These are phyloP conservation scores for Pseudozyma flocculosa DNA, from an alignment of 1,284 basidiomycete species.

Conservation along the genomic window DNA sequence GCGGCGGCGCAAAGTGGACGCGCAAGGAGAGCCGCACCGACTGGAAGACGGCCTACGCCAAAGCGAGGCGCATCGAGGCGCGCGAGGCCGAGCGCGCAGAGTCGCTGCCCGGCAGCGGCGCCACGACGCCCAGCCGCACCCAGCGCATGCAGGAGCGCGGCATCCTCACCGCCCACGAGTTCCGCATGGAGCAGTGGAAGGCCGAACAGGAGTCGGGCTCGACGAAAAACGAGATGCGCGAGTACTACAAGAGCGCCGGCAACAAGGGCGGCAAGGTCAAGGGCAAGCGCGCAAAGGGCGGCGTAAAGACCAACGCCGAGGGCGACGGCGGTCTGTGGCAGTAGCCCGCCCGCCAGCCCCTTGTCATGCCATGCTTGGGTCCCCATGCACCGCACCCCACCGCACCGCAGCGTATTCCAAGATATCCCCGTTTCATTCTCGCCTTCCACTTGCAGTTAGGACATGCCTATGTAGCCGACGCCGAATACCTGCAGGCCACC, in stretches of 20 bases:
- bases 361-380: too few species aligned
- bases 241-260: constrained; percentile 42
- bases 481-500: too few species aligned
- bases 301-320: constrained; percentile 35
- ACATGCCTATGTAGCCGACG: too few species aligned
- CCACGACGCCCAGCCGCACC: constrained; percentile 34
- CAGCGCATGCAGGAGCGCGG: constrained; percentile 41
- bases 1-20: constrained; percentile 45
- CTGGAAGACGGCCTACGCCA: constrained; percentile 42
- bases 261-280: constrained; percentile 50
- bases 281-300: constrained; percentile 48
- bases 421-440: too few species aligned
- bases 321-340: constrained; percentile 48
- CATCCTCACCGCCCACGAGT: constrained; percentile 33
- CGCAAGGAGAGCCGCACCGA: constrained; percentile 48
- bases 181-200: constrained; percentile 46
- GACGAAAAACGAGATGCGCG: constrained; percentile 45
- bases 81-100: constrained; percentile 31
- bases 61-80: constrained; percentile 26
- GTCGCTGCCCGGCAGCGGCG: constrained; percentile 24
- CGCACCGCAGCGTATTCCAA: too few species aligned
- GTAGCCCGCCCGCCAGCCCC: too few species aligned
- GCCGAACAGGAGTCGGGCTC: constrained; percentile 24
- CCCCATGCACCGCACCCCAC: too few species aligned
- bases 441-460: too few species aligned